Percentiles rank a stretch among this genome's conserved stretches.
phyloP scores from a whole-genome alignment of 2,329 filamentous ascomycete genomes.

The Fusarium aywerte region DNA sequence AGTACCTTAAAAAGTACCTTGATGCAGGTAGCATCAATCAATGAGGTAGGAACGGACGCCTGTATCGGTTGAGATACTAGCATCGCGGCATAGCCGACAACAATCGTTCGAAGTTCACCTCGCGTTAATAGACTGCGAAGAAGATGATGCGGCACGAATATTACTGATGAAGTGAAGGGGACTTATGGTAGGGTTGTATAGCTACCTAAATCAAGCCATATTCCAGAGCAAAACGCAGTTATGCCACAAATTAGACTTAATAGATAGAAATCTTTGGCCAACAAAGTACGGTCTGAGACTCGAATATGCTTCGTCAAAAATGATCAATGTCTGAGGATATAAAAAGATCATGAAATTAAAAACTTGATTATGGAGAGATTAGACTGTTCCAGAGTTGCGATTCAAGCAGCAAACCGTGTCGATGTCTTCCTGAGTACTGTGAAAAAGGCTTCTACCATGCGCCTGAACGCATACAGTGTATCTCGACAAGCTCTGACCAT shows the following conservation, averaged over 20 bases:
- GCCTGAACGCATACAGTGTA: slow-evolving; percentile 46
- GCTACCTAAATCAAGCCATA: slow-evolving; percentile 28
- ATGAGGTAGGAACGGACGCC: neutral
- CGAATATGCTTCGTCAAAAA: slow-evolving; percentile 5
- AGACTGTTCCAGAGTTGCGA: slow-evolving; percentile 38
- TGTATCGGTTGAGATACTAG: slow-evolving; percentile 1
- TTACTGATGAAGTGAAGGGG: neutral
- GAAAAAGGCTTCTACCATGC: neutral
- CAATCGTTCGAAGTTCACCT: slow-evolving; percentile 9
- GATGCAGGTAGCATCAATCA: neutral
- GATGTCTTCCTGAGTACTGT: slow-evolving; percentile 7
- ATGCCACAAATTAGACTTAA: slow-evolving; percentile 42
- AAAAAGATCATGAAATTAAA: slow-evolving; percentile 46
- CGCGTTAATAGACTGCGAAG: slow-evolving; percentile 10
- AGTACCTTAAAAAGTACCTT: neutral
- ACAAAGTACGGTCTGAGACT: slow-evolving; percentile 28
- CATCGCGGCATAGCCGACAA: slow-evolving; percentile 20
- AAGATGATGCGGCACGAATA: slow-evolving; percentile 27
- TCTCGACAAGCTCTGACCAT: neutral
- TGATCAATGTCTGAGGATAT: slow-evolving; percentile 27
- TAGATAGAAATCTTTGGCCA: slow-evolving; percentile 23
- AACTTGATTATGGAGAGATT: slow-evolving; percentile 43
- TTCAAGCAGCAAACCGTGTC: slow-evolving; percentile 43
- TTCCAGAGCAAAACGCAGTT: slow-evolving; percentile 37
- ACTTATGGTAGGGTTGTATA: no score